phyloP scores from a whole-genome alignment of 768 basidiomycete species.

The Russula sp. region DNA sequence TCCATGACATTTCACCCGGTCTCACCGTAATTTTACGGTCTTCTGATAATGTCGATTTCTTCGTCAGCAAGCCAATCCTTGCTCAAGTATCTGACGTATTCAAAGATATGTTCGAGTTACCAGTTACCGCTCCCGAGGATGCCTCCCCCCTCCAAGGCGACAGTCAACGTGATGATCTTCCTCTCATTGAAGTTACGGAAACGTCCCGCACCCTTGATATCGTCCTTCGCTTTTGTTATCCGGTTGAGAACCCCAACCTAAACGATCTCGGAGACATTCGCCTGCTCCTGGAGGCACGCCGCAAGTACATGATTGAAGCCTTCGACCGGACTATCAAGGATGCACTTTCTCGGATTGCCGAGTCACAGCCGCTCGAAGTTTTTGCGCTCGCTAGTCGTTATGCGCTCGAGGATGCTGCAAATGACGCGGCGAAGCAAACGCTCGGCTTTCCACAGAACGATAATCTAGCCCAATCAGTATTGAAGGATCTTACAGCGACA shows the following conservation, averaged over 20 bases:
- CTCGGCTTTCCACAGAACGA: constrained; percentile 7
- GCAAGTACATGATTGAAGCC: constrained; percentile 21
- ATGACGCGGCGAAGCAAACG: constrained; percentile 18
- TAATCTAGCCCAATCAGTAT: not conserved
- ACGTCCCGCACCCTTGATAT: constrained; percentile 10
- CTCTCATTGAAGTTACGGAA: constrained; percentile 15
- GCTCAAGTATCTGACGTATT: constrained; percentile 15
- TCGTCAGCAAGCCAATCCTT: constrained; percentile 18
- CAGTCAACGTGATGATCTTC: constrained; percentile 1
- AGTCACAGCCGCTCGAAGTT: constrained; percentile 12
- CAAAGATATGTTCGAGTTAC: constrained; percentile 21
- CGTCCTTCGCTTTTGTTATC: constrained; percentile 20
- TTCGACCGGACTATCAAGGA: constrained; percentile 15
- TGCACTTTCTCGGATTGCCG: constrained; percentile 11
- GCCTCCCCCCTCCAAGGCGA: not conserved
- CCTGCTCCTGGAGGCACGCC: constrained; percentile 14
- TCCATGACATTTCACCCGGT: constrained; percentile 9
- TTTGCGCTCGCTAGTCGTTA: constrained; percentile 21
- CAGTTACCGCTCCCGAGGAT: not conserved
- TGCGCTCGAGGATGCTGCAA: constrained; percentile 17
- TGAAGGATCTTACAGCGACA: constrained; percentile 15
- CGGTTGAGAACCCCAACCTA: constrained; percentile 16
- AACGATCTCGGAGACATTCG: constrained; percentile 15
- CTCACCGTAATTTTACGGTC: constrained; percentile 18
- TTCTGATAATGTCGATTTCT: constrained; percentile 23